Percentiles rank a stretch among this genome's conserved stretches.
Conservation (phyloP, 2,329 filamentous ascomycete species). For the Aspergillus sp. region DNA sequence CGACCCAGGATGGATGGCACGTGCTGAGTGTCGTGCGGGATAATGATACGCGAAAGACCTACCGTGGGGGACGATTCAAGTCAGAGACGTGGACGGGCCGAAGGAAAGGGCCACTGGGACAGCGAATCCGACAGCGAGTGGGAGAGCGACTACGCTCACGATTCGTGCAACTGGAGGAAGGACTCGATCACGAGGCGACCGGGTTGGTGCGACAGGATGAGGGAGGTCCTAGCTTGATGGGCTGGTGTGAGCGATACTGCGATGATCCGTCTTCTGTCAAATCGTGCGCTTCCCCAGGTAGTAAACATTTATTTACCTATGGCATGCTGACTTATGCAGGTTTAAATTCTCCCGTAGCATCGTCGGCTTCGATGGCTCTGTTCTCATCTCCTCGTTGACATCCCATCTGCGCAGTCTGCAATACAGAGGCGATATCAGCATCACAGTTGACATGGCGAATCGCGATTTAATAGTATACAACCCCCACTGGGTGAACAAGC, state of each 20-base stretch:
- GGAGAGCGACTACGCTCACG: neutral
- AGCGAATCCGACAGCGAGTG: neutral
- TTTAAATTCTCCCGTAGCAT: conserved; percentile 37
- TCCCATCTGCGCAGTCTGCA: conserved; percentile 43
- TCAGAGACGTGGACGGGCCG: conserved; percentile 8
- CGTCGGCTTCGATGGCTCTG: conserved; percentile 30
- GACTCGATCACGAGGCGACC: neutral
- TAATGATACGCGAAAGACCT: conserved; percentile 26
- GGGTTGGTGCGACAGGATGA: conserved; percentile 14
- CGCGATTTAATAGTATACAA: conserved; percentile 39
- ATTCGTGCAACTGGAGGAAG: neutral
- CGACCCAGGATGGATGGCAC: conserved; percentile 18
- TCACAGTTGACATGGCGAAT: conserved; percentile 28
- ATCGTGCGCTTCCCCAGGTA: conserved; percentile 31
- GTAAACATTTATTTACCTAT: neutral
- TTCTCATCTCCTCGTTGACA: conserved; percentile 31
- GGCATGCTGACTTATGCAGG: conserved; percentile 11
- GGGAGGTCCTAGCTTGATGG: conserved; percentile 19
- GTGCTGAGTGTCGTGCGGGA: conserved; percentile 25
- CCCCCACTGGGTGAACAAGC: conserved; percentile 41
- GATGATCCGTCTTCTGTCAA: conserved; percentile 38
- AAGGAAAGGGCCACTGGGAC: neutral
- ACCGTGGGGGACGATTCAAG: conserved; percentile 26
- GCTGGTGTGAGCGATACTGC: conserved; percentile 43
- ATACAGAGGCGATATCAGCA: conserved; percentile 38